These are phyloP conservation scores for Calonectria leucothoes DNA, from an alignment of 2,329 filamentous ascomycete species.

Conservation along the genomic window DNA sequence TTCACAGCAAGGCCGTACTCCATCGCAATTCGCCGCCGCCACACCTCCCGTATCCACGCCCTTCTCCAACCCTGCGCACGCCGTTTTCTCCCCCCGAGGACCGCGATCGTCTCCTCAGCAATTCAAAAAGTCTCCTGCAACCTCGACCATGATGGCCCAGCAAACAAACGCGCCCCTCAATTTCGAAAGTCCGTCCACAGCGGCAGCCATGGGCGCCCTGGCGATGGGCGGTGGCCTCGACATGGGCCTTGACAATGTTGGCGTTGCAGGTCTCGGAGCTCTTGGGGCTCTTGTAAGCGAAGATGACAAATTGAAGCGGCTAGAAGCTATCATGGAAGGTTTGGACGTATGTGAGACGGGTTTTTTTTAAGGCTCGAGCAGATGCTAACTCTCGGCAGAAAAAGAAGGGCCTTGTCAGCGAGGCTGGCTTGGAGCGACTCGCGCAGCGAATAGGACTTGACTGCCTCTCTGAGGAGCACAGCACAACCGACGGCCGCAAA, in stretches of 20 bases:
- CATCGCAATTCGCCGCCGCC: conserved; percentile 65
- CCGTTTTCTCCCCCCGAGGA: conserved; percentile 70
- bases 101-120: conserved; percentile 72
- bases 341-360: conserved; percentile 55
- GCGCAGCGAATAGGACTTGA: conserved; percentile 76
- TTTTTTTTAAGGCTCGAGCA: neutral
- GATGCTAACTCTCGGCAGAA: conserved; percentile 43
- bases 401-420: conserved; percentile 74
- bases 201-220: conserved; percentile 69
- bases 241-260: conserved; percentile 63
- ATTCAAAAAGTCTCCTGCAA: conserved; percentile 72
- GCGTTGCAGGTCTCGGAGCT: conserved; percentile 59
- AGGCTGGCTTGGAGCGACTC: conserved; percentile 79
- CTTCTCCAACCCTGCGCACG: conserved; percentile 68
- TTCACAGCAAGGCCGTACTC: conserved; percentile 57
- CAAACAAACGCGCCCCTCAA: conserved; percentile 60
- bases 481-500: conserved; percentile 59
- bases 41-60: conserved; percentile 76
- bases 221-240: conserved; percentile 64
- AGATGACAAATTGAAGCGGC: conserved; percentile 66
- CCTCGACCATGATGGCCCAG: conserved; percentile 61
- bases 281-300: conserved; percentile 58
- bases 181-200: conserved; percentile 74
- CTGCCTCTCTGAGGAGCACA: conserved; percentile 67
- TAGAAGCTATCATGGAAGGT: conserved; percentile 63